phyloP scores from a whole-genome alignment of 768 basidiomycete species.

The Leccinum boreale region DNA sequence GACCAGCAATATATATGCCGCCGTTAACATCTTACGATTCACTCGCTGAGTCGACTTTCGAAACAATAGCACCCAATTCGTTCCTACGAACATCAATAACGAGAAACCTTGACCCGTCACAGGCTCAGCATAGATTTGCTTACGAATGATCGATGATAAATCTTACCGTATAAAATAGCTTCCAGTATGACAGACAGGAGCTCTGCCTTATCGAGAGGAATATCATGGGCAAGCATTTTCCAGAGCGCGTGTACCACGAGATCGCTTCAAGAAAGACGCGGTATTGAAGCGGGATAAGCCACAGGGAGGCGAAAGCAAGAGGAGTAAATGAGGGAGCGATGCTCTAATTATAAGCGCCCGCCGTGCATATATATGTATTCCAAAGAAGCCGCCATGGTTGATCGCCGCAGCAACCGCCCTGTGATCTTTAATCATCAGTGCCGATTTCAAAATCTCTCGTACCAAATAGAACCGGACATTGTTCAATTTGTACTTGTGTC shows the following conservation, averaged over 20 bases:
- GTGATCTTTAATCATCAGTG: neutral
- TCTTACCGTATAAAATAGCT: slow-evolving; percentile 17
- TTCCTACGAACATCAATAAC: slow-evolving; percentile 33
- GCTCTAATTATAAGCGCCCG: neutral
- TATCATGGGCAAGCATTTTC: neutral
- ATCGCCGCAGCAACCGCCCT: neutral
- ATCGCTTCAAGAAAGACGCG: neutral
- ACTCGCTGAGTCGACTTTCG: slow-evolving; percentile 3
- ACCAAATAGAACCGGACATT: neutral
- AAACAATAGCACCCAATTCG: slow-evolving; percentile 22
- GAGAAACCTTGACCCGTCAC: slow-evolving; percentile 29
- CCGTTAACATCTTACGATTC: slow-evolving; percentile 22
- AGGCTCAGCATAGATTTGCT: neutral
- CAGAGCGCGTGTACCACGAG: neutral
- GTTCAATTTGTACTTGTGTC: neutral
- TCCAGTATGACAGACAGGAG: slow-evolving; percentile 12
- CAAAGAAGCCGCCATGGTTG: neutral
- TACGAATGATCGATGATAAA: neutral
- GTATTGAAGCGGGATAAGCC: neutral
- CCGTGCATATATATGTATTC: neutral
- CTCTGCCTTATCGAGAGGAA: neutral
- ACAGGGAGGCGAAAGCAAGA: neutral
- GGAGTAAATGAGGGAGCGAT: neutral
- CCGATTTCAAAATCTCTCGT: neutral
- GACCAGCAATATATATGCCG: slow-evolving; percentile 25